These are phyloP conservation scores for Berberis thunbergii DNA, from an alignment of 164 flowering plant genomes.

Conservation along the genomic window DNA sequence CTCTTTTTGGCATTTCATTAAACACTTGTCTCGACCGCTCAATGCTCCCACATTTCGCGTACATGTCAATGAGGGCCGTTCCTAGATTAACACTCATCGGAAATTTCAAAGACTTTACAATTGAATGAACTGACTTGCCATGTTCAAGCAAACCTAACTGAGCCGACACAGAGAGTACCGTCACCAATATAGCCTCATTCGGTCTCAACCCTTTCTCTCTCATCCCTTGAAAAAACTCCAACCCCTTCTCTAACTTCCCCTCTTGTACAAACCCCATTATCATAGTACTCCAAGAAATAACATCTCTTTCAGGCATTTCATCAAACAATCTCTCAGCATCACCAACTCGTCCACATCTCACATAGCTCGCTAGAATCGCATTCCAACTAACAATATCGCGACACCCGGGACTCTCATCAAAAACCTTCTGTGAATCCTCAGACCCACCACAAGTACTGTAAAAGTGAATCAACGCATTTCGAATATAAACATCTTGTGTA, in stretches of 20 bases:
- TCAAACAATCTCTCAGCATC: constrained; percentile 28
- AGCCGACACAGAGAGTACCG: constrained; percentile 33
- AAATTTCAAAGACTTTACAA: constrained; percentile 20
- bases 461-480: constrained; percentile 38
- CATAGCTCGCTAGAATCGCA: constrained; percentile 28
- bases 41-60: constrained; percentile 35
- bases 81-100: constrained; percentile 24
- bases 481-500: constrained; percentile 23
- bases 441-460: constrained; percentile 23
- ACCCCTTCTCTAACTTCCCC: constrained; percentile 31
- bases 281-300: constrained; percentile 42
- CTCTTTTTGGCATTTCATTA: constrained; percentile 22
- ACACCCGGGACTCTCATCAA: constrained; percentile 26
- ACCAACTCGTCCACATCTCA: constrained; percentile 23
- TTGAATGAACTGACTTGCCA: constrained; percentile 27
- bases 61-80: constrained; percentile 37
- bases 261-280: constrained; percentile 35
- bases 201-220: constrained; percentile 25
- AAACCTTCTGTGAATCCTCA: constrained; percentile 21
- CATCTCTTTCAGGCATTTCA: constrained; percentile 43
- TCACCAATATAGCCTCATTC: constrained; percentile 38
- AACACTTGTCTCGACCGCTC: constrained; percentile 31
- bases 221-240: constrained; percentile 30
- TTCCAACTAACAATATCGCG: constrained; percentile 51
- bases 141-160: constrained; percentile 44